Conservation (phyloP, 345 rosid genomes). For the Citrus medica region DNA sequence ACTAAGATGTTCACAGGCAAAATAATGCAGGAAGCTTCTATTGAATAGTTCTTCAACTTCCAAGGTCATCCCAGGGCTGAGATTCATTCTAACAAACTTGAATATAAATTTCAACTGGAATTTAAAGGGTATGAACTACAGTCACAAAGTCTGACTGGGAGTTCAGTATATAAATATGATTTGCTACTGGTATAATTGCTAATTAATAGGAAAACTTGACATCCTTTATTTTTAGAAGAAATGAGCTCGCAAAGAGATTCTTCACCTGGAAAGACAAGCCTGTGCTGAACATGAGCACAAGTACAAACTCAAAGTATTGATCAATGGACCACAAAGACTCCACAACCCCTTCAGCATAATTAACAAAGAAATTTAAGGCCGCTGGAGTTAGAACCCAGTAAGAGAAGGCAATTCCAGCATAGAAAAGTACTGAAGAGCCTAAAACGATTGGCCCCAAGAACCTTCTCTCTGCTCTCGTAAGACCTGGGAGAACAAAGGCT, state of each 20-base stretch:
- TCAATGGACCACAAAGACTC: conserved; percentile 99
- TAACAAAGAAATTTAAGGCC: conserved; percentile 92
- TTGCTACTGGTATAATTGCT: neutral
- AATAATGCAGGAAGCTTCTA: neutral
- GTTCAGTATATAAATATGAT: neutral
- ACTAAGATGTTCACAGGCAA: neutral
- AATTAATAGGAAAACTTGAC: neutral
- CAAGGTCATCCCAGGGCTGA: neutral
- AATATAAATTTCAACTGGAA: neutral
- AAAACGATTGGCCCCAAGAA: conserved; percentile 90
- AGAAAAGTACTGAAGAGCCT: conserved; percentile 89
- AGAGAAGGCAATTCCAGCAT: conserved; percentile 82
- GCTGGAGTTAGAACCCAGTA: conserved; percentile 88
- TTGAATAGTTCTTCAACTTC: neutral
- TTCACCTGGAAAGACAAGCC: conserved; percentile 95
- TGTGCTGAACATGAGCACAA: conserved; percentile 98
- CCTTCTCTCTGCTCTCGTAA: conserved; percentile 86
- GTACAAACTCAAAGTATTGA: conserved; percentile 95
- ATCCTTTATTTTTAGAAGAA: neutral
- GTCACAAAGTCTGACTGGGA: neutral
- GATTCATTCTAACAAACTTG: neutral
- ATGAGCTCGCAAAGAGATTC: conserved; percentile 6
- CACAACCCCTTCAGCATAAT: conserved; percentile 92
- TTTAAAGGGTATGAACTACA: neutral
- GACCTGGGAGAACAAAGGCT: conserved; percentile 95